Evolutionary conservation across 805 yeast genomes (phyloP).

Genomic region (Lipomyces lipofer): DNA sequence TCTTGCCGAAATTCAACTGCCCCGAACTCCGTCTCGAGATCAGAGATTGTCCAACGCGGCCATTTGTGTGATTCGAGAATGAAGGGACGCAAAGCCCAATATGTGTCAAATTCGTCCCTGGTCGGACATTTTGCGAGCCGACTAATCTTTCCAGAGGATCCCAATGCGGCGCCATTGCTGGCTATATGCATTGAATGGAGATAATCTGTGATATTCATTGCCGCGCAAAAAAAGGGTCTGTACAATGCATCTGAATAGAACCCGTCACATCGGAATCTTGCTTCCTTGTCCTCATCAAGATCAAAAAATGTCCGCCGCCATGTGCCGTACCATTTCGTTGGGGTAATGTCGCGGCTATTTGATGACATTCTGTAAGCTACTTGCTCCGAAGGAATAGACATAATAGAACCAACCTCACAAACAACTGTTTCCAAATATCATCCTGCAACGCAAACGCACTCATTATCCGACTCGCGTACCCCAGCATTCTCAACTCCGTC

Average conservation of each 20-base stretch:
- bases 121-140: conserved; percentile 53
- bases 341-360: conserved; percentile 36
- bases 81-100: conserved; percentile 62
- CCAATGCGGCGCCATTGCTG: conserved; percentile 38
- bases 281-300: conserved; percentile 44
- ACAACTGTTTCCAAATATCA: conserved; percentile 74
- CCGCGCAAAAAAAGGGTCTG: conserved; percentile 80
- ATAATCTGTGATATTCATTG: conserved; percentile 54
- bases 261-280: conserved; percentile 46
- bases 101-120: conserved; percentile 47
- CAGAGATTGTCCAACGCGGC: conserved; percentile 65
- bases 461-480: conserved; percentile 62
- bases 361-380: no score
- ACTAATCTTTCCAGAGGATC: conserved; percentile 49
- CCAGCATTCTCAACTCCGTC: conserved; percentile 51
- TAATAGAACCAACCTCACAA: conserved; percentile 34
- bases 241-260: conserved; percentile 78
- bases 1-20: conserved; percentile 75
- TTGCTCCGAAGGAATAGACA: no score
- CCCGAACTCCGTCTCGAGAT: conserved; percentile 56
- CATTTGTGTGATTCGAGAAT: conserved; percentile 52
- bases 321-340: conserved; percentile 66
- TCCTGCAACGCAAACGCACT: conserved; percentile 76
- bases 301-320: conserved; percentile 69
- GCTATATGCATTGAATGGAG: conserved; percentile 51